Evolutionary conservation across 2,329 filamentous ascomycete genomes (phyloP).

Genomic region (Colletotrichum sublineola): DNA sequence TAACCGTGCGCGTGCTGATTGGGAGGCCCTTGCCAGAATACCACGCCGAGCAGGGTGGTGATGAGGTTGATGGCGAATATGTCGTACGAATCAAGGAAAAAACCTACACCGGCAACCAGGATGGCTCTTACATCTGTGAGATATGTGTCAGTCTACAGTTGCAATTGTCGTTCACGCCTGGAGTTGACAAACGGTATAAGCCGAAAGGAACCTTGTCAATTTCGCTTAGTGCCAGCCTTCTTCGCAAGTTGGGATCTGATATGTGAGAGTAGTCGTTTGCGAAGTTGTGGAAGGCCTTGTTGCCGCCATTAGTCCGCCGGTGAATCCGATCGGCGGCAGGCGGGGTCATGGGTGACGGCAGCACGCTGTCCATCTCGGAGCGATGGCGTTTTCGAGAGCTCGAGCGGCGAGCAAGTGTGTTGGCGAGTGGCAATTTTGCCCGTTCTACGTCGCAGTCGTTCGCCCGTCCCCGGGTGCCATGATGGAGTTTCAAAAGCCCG

Average conservation of each 20-base stretch:
- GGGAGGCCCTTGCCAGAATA: slow-evolving; percentile 73
- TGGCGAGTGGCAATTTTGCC: slow-evolving; percentile 28
- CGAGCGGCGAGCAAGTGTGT: slow-evolving; percentile 4
- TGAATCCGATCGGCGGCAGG: slow-evolving; percentile 45
- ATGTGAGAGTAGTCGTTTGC: slow-evolving; percentile 77
- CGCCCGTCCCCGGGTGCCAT: slow-evolving; percentile 25
- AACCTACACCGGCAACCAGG: slow-evolving; percentile 83
- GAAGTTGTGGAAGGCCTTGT: slow-evolving; percentile 81
- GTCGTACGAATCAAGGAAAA: slow-evolving; percentile 86
- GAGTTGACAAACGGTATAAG: slow-evolving; percentile 68
- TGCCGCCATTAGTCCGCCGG: slow-evolving; percentile 69
- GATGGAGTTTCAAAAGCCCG: slow-evolving; percentile 17
- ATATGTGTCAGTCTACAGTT: background rate
- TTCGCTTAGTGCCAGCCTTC: slow-evolving; percentile 81
- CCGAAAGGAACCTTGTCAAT: slow-evolving; percentile 85
- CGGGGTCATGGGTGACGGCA: slow-evolving; percentile 57
- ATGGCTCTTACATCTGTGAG: slow-evolving; percentile 75
- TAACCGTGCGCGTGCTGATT: slow-evolving; percentile 58
- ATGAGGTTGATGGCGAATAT: slow-evolving; percentile 86
- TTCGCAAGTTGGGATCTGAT: slow-evolving; percentile 80
- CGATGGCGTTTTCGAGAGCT: slow-evolving; percentile 9
- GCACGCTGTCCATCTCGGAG: slow-evolving; percentile 52
- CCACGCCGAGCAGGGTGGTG: slow-evolving; percentile 78
- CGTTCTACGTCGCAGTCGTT: slow-evolving; percentile 32
- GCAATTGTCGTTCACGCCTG: slow-evolving; percentile 32